Evolutionary conservation across 805 yeast genomes (phyloP).

Genomic region (Yarrowia osloensis): DNA sequence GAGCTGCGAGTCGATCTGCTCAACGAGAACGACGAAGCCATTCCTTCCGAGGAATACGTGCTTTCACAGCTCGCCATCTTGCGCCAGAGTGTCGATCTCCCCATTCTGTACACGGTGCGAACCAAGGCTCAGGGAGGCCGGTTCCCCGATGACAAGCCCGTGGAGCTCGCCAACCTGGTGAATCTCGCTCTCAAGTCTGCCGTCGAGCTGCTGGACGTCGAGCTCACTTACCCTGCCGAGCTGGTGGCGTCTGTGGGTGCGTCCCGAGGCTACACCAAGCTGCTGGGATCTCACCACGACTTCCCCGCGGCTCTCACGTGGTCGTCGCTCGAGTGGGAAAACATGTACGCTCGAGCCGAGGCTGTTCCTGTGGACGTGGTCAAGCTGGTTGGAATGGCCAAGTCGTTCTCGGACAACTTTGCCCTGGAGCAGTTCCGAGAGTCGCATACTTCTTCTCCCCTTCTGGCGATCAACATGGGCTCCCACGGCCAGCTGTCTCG

Average conservation of each 20-base stretch:
- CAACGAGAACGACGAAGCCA: slow-evolving; percentile 44
- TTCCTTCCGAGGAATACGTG: slow-evolving; percentile 52
- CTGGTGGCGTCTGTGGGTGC: slow-evolving; percentile 55
- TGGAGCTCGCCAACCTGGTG: slow-evolving; percentile 53
- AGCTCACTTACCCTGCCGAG: slow-evolving; percentile 64
- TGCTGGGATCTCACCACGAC: slow-evolving; percentile 86
- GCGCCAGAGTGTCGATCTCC: slow-evolving; percentile 64
- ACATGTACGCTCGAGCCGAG: slow-evolving; percentile 66
- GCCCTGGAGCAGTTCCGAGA: slow-evolving; percentile 68
- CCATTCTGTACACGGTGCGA: slow-evolving; percentile 80
- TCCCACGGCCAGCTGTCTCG: slow-evolving; percentile 74
- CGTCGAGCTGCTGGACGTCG: slow-evolving; percentile 78
- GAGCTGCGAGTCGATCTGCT: slow-evolving; percentile 81
- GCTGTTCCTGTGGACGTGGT: slow-evolving; percentile 63
- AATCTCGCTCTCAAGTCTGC: slow-evolving; percentile 72
- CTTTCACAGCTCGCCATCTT: slow-evolving; percentile 71
- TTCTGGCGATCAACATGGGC: slow-evolving; percentile 85
- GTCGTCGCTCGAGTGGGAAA: slow-evolving; percentile 73
- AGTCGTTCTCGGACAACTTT: slow-evolving; percentile 64
- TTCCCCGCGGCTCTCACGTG: slow-evolving; percentile 62
- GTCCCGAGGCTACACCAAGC: slow-evolving; percentile 59
- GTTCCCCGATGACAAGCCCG: slow-evolving; percentile 62
- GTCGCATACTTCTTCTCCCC: slow-evolving; percentile 57
- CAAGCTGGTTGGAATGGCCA: slow-evolving; percentile 82
- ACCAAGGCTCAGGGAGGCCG: slow-evolving; percentile 80